These are phyloP conservation scores for Suhomyces vadensis DNA, from an alignment of 805 yeast genomes.

Conservation along the genomic window DNA sequence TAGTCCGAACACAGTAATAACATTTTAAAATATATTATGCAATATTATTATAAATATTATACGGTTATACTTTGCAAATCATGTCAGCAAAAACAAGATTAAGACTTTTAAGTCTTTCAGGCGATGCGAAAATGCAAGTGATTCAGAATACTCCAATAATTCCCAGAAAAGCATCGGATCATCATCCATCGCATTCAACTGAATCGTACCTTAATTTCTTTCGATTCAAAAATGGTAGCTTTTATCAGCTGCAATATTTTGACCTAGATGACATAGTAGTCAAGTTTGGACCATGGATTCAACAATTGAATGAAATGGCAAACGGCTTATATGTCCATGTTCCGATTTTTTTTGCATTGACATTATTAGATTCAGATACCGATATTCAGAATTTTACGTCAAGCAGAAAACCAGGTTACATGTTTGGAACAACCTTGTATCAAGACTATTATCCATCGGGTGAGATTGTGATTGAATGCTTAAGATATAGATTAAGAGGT, in stretches of 20 bases:
- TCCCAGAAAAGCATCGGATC: background rate
- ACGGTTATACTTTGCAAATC: background rate
- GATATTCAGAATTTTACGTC: background rate
- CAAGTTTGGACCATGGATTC: conserved; percentile 13
- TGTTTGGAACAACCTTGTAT: conserved; percentile 10
- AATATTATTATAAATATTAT: too few relatives aligned
- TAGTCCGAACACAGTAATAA: too few relatives aligned
- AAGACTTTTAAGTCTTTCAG: background rate
- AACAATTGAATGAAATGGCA: conserved; percentile 5
- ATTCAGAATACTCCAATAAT: too few relatives aligned
- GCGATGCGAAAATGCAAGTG: background rate
- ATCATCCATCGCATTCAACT: background rate
- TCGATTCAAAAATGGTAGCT: background rate
- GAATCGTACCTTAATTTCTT: conserved; percentile 1
- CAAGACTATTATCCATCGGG: conserved; percentile 13
- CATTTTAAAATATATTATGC: too few relatives aligned
- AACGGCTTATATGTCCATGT: conserved; percentile 7
- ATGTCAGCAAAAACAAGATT: background rate
- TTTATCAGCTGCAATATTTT: conserved; percentile 9
- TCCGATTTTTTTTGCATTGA: conserved; percentile 8
- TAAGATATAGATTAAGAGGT: conserved; percentile 8
- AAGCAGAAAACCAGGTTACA: conserved; percentile 7
- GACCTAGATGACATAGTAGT: conserved; percentile 7
- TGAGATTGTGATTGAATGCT: conserved; percentile 12
- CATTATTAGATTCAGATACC: conserved; percentile 1